Conservation (phyloP, 2,329 filamentous ascomycete genomes). For the Coniochaeta sp. region DNA sequence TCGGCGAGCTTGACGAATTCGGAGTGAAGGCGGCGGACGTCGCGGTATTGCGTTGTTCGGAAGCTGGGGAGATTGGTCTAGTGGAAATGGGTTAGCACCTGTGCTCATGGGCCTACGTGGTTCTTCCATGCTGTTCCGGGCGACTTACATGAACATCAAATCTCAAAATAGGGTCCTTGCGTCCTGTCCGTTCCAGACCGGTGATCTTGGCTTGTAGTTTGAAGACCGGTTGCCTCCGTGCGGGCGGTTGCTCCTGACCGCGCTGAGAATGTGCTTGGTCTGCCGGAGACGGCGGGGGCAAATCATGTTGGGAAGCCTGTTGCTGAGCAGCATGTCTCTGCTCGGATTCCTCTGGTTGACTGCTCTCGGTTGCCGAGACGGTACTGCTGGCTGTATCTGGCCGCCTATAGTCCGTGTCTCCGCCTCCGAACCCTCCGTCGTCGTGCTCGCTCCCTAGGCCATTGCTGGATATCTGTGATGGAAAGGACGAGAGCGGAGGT, state of each 20-base stretch:
- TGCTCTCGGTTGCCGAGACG: conserved; percentile 21
- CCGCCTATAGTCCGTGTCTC: conserved; percentile 32
- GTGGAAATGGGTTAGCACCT: conserved; percentile 15
- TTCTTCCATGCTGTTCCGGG: background rate
- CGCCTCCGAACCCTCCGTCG: conserved; percentile 24
- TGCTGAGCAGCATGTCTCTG: conserved; percentile 13
- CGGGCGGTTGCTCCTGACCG: conserved; percentile 27
- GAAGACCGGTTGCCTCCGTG: conserved; percentile 52
- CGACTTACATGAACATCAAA: conserved; percentile 89
- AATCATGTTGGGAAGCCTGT: conserved; percentile 1
- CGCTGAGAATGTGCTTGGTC: conserved; percentile 4
- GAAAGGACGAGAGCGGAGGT: conserved; percentile 27
- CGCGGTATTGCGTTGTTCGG: conserved; percentile 94
- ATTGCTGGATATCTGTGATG: conserved; percentile 31
- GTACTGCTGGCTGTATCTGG: conserved; percentile 38
- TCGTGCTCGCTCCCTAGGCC: conserved; percentile 29
- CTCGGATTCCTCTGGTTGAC: background rate
- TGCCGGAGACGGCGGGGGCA: conserved; percentile 4
- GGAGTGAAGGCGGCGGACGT: conserved; percentile 89
- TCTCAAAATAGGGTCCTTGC: conserved; percentile 89
- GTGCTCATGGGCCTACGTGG: no score
- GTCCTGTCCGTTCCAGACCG: conserved; percentile 81
- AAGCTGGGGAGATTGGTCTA: conserved; percentile 99
- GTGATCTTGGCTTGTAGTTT: conserved; percentile 94
- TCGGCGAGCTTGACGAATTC: conserved; percentile 96